These are phyloP conservation scores for Aspergillus sp. DNA, from an alignment of 2,329 filamentous ascomycete species.

Conservation along the genomic window DNA sequence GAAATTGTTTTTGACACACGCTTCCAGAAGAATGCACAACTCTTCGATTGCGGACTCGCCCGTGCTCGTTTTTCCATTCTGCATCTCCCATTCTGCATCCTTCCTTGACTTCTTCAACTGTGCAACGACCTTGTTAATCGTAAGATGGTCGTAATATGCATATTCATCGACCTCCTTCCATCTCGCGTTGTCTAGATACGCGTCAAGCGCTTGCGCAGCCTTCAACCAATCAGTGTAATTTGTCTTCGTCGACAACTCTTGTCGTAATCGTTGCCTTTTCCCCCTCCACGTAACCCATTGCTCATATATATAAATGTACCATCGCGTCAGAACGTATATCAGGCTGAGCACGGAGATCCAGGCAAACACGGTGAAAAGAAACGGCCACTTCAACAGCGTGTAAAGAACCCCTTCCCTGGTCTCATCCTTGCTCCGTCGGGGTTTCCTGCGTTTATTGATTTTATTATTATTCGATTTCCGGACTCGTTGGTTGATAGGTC, in stretches of 20 bases:
- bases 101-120: constrained; percentile 54
- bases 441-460: constrained; percentile 37
- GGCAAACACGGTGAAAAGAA: constrained; percentile 69
- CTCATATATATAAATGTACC: constrained; percentile 91
- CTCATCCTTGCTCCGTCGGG: constrained; percentile 68
- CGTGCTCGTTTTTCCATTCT: constrained; percentile 13
- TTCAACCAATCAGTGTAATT: constrained; percentile 78
- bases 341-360: constrained; percentile 71
- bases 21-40: constrained; percentile 70
- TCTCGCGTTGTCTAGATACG: constrained; percentile 63
- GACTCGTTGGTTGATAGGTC: constrained; percentile 71
- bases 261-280: constrained; percentile 62
- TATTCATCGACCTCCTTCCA: constrained; percentile 51
- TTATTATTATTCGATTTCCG: constrained; percentile 39
- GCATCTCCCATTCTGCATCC: constrained; percentile 35
- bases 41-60: constrained; percentile 58
- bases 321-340: constrained; percentile 70
- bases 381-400: constrained; percentile 81
- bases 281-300: constrained; percentile 87
- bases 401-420: constrained; percentile 92
- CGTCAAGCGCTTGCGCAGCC: constrained; percentile 72
- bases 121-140: constrained; percentile 66
- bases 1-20: constrained; percentile 96
- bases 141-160: constrained; percentile 81
- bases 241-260: constrained; percentile 62